Conservation (phyloP, 1,139 yeast genomes). For the Magnusiomyces tetraspermus region DNA sequence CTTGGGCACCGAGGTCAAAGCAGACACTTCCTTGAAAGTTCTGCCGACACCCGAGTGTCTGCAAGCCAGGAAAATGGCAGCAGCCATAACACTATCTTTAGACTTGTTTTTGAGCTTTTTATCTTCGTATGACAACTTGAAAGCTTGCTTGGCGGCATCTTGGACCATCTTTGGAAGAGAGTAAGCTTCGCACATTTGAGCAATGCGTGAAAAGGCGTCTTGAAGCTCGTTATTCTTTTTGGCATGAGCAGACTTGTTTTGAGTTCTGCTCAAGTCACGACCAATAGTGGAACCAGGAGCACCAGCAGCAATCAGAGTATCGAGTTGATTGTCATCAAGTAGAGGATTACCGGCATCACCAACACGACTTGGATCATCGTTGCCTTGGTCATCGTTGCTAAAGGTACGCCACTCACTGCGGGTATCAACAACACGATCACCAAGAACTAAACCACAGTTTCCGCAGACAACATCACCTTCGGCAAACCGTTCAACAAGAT, state of each 20-base stretch:
- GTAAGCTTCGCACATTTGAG: conserved; percentile 96
- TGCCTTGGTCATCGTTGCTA: conserved; percentile 89
- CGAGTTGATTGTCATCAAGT: conserved; percentile 82
- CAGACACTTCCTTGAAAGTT: conserved; percentile 93
- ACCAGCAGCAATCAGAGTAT: conserved; percentile 83
- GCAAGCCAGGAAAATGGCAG: conserved; percentile 90
- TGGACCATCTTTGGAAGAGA: conserved; percentile 90
- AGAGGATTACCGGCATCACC: conserved; percentile 98
- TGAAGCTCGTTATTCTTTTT: conserved; percentile 79
- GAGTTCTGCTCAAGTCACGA: conserved; percentile 82
- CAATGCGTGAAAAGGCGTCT: conserved; percentile 81
- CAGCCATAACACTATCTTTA: conserved; percentile 93
- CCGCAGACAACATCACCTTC: conserved; percentile 99
- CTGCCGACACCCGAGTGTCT: conserved; percentile 91
- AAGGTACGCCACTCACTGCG: conserved; percentile 98
- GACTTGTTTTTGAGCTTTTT: conserved; percentile 81
- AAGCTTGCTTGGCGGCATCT: conserved; percentile 96
- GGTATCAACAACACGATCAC: conserved; percentile 88
- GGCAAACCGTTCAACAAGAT: conserved; percentile 84
- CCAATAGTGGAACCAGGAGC: conserved; percentile 61
- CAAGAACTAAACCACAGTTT: conserved; percentile 85
- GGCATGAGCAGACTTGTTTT: conserved; percentile 75
- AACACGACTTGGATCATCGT: conserved; percentile 98
- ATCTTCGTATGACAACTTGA: conserved; percentile 84
- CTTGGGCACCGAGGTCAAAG: conserved; percentile 85